A percentile compares a stretch with the other conserved stretches of the same genome.
Conservation (phyloP, 2,329 filamentous ascomycete genomes). For the Beauveria bassiana region DNA sequence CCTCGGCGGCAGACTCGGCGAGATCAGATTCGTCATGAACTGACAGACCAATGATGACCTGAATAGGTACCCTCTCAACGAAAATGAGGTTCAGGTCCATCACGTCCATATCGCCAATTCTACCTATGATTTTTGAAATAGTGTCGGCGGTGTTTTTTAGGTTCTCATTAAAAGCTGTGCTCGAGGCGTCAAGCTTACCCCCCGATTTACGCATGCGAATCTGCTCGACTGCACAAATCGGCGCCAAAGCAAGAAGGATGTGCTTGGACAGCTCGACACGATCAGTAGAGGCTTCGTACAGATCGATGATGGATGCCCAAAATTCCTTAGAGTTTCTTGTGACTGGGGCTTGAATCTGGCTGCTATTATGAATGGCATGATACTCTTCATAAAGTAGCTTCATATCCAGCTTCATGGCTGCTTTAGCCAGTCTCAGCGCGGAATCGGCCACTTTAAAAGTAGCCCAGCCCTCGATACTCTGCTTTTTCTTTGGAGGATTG, state of each 20-base stretch:
- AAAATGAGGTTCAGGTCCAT: conserved; percentile 64
- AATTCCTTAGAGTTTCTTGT: conserved; percentile 54
- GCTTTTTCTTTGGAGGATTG: conserved; percentile 18
- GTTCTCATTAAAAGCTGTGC: conserved; percentile 67
- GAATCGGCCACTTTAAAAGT: conserved; percentile 35
- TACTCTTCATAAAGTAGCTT: conserved; percentile 35
- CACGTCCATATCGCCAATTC: conserved; percentile 67
- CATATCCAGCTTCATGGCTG: conserved; percentile 43
- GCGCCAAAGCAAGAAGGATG: conserved; percentile 62
- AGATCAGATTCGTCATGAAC: conserved; percentile 74
- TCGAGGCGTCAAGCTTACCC: conserved; percentile 29
- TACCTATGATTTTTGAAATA: conserved; percentile 68
- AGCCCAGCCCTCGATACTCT: conserved; percentile 28
- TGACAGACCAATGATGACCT: conserved; percentile 68
- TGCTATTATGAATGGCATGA: conserved; percentile 52
- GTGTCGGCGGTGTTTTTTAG: conserved; percentile 48
- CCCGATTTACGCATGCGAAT: conserved; percentile 51
- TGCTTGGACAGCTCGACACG: conserved; percentile 66
- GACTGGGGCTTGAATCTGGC: conserved; percentile 57
- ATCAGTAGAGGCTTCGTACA: conserved; percentile 72
- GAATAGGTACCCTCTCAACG: conserved; percentile 57
- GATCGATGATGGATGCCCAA: conserved; percentile 41
- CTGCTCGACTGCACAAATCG: conserved; percentile 67
- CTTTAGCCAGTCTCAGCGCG: conserved; percentile 41
- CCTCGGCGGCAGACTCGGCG: conserved; percentile 69